Evolutionary conservation across 2,329 filamentous ascomycete species (phyloP), one percentile per base, ranked within the genome.

Genomic region (Magnaporthiopsis poae): DNA sequence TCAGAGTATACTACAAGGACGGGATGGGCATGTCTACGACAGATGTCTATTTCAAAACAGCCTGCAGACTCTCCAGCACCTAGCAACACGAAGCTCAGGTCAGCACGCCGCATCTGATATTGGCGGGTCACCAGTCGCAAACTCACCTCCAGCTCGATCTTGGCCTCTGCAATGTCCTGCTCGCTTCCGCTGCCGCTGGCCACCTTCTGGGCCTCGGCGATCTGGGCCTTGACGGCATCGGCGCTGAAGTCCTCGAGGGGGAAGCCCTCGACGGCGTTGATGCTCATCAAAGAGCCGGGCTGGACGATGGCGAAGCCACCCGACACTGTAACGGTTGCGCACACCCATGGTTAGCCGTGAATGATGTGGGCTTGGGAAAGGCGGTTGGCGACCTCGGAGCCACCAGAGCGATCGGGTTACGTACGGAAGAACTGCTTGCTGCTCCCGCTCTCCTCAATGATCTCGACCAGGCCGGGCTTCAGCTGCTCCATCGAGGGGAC

Each of bases 401-500:
- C 46, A 21, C 46, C 21, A n/a, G 46, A 56, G 46, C 18, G 31
- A 31, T 4, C 31, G 31, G 13, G 7, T 64, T 61, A 88, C 92
- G 74, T 91, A 96, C 93, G 86, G 90, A 99, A 99, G 85, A 95
- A 99, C 82, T 96, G 91, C 88, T 99, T 99, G 90, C 79, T 83
- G 77, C 84, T 84, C 76, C 92, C 91, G 76, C 82, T 86, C 86
- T 99, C 95, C 85, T 98, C 94, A 73, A 98, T 87, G 77, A 99
- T 86, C 85, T 98, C 94, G 73, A 99, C 86, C 73, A 98, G 82
- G 76, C 95, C 95, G 69, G 95, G 93, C 87, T 96, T 96, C 80
- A 99, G 86, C 86, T 99, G 95, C 86, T 99, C 95, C 77, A 99
- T 98, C 69, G 93, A 92, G 71, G 95, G 93, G 75, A 99, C 95